Conservation (phyloP, 2,329 filamentous ascomycete genomes). For the Scortechinia acanthostroma region DNA sequence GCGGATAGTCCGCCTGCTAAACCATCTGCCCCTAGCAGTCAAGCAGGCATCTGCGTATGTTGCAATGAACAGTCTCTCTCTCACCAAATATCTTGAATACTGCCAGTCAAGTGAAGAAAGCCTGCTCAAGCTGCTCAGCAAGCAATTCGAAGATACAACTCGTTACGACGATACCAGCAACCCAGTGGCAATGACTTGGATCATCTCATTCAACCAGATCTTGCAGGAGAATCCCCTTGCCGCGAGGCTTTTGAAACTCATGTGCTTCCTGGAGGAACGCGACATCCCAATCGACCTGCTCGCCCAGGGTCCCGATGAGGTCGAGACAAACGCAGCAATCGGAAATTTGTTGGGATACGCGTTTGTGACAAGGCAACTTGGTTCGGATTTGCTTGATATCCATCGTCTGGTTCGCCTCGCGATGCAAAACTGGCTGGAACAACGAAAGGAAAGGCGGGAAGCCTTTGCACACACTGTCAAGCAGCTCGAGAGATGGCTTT, state of each 20-base stretch:
- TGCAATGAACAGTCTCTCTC: conserved; percentile 9
- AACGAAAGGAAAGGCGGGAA: conserved; percentile 7
- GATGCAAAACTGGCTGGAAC: conserved; percentile 18
- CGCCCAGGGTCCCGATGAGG: no score
- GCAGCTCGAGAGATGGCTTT: conserved; percentile 13
- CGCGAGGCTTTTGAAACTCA: conserved; percentile 20
- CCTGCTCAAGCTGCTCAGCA: conserved; percentile 15
- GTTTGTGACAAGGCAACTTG: conserved; percentile 12
- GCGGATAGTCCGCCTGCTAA: conserved; percentile 1
- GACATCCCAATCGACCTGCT: conserved; percentile 21
- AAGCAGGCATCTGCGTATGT: conserved; percentile 18
- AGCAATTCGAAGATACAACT: conserved; percentile 17
- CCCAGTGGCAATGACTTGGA: conserved; percentile 22
- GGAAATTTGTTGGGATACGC: conserved; percentile 13
- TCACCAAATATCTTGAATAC: conserved; percentile 7
- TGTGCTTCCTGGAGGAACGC: conserved; percentile 17
- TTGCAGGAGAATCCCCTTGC: conserved; percentile 15
- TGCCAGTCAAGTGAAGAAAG: conserved; percentile 13
- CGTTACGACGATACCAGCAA: conserved; percentile 17
- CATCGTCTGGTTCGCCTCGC: conserved; percentile 22
- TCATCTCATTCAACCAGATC: conserved; percentile 24
- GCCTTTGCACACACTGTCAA: conserved; percentile 9
- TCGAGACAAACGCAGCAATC: conserved; percentile 11
- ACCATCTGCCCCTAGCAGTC: conserved; percentile 14
- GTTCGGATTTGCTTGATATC: conserved; percentile 9